Base-by-base conservation (phyloP, 2,329 filamentous ascomycete genomes). In the Sporothrix brasiliensis region DNA sequence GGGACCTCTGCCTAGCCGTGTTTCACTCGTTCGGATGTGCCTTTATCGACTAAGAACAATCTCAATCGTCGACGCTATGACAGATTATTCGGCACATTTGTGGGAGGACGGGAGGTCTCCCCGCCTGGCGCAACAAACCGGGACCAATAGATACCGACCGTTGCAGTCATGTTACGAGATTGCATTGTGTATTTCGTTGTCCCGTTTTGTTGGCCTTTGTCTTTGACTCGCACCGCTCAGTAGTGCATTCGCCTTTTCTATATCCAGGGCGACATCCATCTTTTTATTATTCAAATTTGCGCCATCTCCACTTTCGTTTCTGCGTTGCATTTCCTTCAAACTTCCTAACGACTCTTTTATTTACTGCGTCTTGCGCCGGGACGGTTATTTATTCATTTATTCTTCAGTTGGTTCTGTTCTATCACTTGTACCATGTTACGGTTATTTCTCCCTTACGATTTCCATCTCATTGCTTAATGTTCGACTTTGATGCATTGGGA, bases 21-120 rank as follows among this genome's bases (percentile, higher is more conserved):
- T 50, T 60, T 50, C 56, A 58, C 52, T 68, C 34, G 66, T 56
- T 44, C 66, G 50, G 52, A 53, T 61, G 53, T 61, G 67, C 24
- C 14, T 50, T 24, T 7, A n/a, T 41, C 19, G n/a, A 60, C 14
- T 49, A 27, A 68, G 50, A 56, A 27, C 39, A n/a, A 30, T 21
- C 27, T 10, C 39, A 16, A 9, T 5, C 21, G 49, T 10, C 49
- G 54, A 54, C 21, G 14, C 30, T 16, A 34, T 39, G 2, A 1
- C n/a, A 10, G 41, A 24, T 39, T 54, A 11, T 61, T 39, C 30
- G 34, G 65, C 49, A 67, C 41, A 49, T 63, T 9, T 63, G 60
- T 49, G 41, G 39, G 58, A 63, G 41, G 60, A 63, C 39, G 41
- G 44, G 60, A 63, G 41, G 7, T 49, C 13, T 49, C 60, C 41